Percentiles rank a stretch among this genome's conserved stretches.
phyloP scores from a whole-genome alignment of 257 asterid species.

The Salvia hispanica region DNA sequence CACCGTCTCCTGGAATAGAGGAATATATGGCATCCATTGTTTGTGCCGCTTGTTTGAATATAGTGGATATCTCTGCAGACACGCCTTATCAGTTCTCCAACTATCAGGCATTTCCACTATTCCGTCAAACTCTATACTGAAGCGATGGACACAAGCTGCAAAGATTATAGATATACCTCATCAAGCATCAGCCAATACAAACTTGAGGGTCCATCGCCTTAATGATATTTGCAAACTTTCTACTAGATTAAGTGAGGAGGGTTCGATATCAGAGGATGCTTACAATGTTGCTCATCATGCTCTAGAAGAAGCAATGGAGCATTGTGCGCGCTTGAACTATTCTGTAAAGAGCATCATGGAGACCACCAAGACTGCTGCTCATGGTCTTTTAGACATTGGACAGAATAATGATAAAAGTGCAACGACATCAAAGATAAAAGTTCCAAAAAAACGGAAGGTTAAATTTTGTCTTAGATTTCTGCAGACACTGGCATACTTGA shows the following conservation, averaged over 20 bases:
- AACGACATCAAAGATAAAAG: slow-evolving; percentile 33
- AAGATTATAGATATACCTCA: slow-evolving; percentile 31
- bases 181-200: slow-evolving; percentile 24
- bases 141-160: slow-evolving; percentile 49
- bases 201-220: slow-evolving; percentile 45
- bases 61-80: slow-evolving; percentile 52
- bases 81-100: slow-evolving; percentile 47
- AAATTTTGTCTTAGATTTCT: background rate
- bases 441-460: slow-evolving; percentile 46
- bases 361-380: slow-evolving; percentile 32
- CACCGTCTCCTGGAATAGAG: slow-evolving; percentile 40
- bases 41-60: slow-evolving; percentile 49
- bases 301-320: slow-evolving; percentile 42
- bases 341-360: slow-evolving; percentile 32
- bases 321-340: slow-evolving; percentile 36
- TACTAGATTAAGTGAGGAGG: slow-evolving; percentile 43
- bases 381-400: slow-evolving; percentile 24
- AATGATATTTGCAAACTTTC: slow-evolving; percentile 51
- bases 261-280: slow-evolving; percentile 48
- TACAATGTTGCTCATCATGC: slow-evolving; percentile 42
- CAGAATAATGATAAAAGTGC: slow-evolving; percentile 26
- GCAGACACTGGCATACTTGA: slow-evolving; percentile 4
- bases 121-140: slow-evolving; percentile 41
- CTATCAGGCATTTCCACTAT: slow-evolving; percentile 40
- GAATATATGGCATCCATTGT: slow-evolving; percentile 32